These are phyloP conservation scores for Inonotus hispidus DNA, from an alignment of 1,284 basidiomycete genomes.

Conservation along the genomic window DNA sequence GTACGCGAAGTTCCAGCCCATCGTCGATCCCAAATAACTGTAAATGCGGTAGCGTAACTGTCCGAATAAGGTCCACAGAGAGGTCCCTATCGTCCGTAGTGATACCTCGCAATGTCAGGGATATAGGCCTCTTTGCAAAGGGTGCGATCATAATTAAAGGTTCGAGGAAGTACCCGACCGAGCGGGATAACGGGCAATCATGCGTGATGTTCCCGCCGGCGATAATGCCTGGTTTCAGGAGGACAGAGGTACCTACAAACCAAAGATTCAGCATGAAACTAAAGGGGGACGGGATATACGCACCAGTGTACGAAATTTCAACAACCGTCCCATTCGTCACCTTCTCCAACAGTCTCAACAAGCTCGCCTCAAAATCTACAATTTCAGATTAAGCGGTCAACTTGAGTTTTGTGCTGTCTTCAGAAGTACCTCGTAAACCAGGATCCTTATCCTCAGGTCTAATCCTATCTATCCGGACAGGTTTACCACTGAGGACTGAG, in stretches of 20 bases:
- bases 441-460: conserved; percentile 91
- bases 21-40: conserved; percentile 87
- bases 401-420: conserved; percentile 18
- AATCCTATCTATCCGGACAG: conserved; percentile 86
- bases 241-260: conserved; percentile 76
- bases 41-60: conserved; percentile 89
- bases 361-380: conserved; percentile 88
- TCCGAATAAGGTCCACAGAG: conserved; percentile 87
- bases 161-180: conserved; percentile 94
- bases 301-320: conserved; percentile 95
- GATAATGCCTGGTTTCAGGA: conserved; percentile 91
- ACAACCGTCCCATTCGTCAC: conserved; percentile 93
- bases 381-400: conserved; percentile 1
- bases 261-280: not conserved
- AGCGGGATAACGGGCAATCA: conserved; percentile 82
- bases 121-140: conserved; percentile 86
- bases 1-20: conserved; percentile 77
- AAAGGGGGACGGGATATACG: conserved; percentile 21
- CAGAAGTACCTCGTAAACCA: conserved; percentile 69
- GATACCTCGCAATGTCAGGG: conserved; percentile 81
- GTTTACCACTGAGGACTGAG: conserved; percentile 82
- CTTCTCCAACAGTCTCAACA: conserved; percentile 87
- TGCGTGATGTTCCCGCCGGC: conserved; percentile 80
- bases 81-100: conserved; percentile 89
- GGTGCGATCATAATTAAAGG: conserved; percentile 87